These are phyloP conservation scores for Leishmania major DNA, from an alignment of 208 protist species.

Conservation along the genomic window DNA sequence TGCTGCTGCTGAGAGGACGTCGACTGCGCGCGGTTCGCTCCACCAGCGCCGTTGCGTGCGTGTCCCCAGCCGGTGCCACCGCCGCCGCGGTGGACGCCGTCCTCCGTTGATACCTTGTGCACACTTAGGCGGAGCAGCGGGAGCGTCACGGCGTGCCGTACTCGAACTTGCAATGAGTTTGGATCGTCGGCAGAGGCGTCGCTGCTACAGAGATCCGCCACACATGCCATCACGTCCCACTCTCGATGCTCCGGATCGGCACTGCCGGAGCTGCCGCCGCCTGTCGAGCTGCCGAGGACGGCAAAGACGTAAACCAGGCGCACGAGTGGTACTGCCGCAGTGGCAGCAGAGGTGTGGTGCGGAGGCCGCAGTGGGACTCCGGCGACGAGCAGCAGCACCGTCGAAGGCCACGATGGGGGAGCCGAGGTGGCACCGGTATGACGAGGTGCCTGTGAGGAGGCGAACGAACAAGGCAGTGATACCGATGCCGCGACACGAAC, in stretches of 20 bases:
- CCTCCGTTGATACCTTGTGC: background rate
- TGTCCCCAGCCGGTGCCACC: background rate
- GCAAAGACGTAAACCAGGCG: conserved; percentile 5
- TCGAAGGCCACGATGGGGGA: background rate
- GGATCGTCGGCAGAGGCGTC: background rate
- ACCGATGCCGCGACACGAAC: conserved; percentile 7
- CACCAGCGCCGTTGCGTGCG: background rate
- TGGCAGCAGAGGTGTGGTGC: background rate
- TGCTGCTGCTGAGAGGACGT: background rate
- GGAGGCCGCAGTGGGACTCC: background rate
- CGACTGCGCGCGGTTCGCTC: background rate
- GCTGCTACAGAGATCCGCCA: background rate
- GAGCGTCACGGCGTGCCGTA: background rate
- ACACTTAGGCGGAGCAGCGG: background rate
- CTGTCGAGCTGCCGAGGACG: background rate
- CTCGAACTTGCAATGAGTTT: background rate
- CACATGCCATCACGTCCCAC: conserved; percentile 7
- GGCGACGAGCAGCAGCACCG: conserved; percentile 9
- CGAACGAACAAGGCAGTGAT: conserved; percentile 12
- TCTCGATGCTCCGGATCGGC: background rate
- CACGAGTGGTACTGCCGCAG: background rate
- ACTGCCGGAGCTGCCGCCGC: background rate
- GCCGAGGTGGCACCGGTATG: background rate
- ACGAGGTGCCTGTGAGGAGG: background rate
- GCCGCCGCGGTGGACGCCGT: background rate